These are phyloP conservation scores for Microbotryomycetes sp. DNA, from an alignment of 1,284 basidiomycete genomes.

Conservation along the genomic window DNA sequence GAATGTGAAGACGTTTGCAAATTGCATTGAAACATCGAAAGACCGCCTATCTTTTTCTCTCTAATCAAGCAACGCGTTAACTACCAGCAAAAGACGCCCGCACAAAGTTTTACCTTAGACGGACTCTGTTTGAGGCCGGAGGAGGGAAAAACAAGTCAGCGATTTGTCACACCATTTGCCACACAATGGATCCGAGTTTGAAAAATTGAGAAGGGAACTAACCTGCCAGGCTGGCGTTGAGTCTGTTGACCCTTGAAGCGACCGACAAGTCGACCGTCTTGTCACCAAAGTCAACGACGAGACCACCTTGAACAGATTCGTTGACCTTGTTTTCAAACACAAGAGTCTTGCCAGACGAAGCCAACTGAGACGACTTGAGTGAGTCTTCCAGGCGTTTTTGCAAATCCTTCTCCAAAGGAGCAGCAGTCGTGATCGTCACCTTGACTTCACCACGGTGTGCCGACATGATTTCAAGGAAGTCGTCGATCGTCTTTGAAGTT, in stretches of 20 bases:
- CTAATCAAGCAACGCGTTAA: too few relatives aligned
- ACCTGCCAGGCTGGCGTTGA: slow-evolving; percentile 72
- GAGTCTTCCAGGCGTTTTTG: slow-evolving; percentile 68
- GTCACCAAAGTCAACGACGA: slow-evolving; percentile 90
- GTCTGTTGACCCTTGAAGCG: slow-evolving; percentile 83
- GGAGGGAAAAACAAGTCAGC: too few relatives aligned
- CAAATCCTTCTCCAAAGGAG: slow-evolving; percentile 64
- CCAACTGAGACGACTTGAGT: slow-evolving; percentile 76
- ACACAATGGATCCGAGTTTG: too few relatives aligned
- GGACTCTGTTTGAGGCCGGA: too few relatives aligned
- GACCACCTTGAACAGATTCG: slow-evolving; percentile 76
- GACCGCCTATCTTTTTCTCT: too few relatives aligned
- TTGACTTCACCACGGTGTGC: slow-evolving; percentile 87
- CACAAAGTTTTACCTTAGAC: too few relatives aligned
- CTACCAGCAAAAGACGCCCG: too few relatives aligned
- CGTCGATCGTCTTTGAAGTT: slow-evolving; percentile 79
- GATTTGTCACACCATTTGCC: too few relatives aligned
- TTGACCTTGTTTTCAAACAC: slow-evolving; percentile 89
- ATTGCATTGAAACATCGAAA: too few relatives aligned
- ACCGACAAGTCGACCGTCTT: slow-evolving; percentile 95
- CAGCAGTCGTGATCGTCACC: slow-evolving; percentile 78
- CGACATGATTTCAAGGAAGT: slow-evolving; percentile 82
- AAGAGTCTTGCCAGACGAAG: slow-evolving; percentile 72
- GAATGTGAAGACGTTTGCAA: too few relatives aligned
- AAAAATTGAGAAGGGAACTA: neutral